These are phyloP conservation scores for Chytriomyces sp. DNA, from an alignment of 192 early-diverging fungal genomes.

Conservation along the genomic window DNA sequence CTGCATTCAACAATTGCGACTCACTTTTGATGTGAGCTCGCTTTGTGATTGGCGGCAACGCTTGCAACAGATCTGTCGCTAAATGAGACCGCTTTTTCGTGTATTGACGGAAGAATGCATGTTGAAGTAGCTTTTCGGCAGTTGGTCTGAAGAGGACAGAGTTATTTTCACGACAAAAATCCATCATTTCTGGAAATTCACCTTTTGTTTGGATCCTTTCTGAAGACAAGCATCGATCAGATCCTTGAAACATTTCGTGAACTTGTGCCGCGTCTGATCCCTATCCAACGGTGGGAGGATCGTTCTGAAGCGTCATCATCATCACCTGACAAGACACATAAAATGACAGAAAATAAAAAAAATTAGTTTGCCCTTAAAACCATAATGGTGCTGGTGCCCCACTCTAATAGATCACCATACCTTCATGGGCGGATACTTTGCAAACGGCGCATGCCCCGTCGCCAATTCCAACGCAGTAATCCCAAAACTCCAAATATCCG, in stretches of 20 bases:
- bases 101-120: constrained; percentile 75
- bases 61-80: constrained; percentile 57
- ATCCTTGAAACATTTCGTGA: constrained; percentile 79
- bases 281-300: constrained; percentile 85
- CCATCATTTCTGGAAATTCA: constrained; percentile 22
- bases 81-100: constrained; percentile 74
- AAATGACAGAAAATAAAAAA: neutral
- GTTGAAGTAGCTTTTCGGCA: constrained; percentile 76
- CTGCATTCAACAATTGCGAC: neutral
- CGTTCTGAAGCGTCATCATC: constrained; percentile 86
- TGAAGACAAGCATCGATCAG: constrained; percentile 83
- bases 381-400: neutral
- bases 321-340: constrained; percentile 61
- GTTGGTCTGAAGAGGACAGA: constrained; percentile 61
- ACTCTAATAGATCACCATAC: constrained; percentile 33
- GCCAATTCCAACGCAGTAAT: constrained; percentile 86
- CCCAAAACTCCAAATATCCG: constrained; percentile 92
- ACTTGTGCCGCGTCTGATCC: constrained; percentile 74
- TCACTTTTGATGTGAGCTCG: constrained; percentile 64
- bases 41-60: constrained; percentile 72
- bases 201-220: constrained; percentile 78
- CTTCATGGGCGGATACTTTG: constrained; percentile 87
- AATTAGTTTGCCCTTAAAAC: neutral
- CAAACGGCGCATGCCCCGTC: constrained; percentile 86
- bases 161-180: neutral